Conservation (phyloP, 352 stramenopile genomes). For the Phytophthora fragariaefolia region DNA sequence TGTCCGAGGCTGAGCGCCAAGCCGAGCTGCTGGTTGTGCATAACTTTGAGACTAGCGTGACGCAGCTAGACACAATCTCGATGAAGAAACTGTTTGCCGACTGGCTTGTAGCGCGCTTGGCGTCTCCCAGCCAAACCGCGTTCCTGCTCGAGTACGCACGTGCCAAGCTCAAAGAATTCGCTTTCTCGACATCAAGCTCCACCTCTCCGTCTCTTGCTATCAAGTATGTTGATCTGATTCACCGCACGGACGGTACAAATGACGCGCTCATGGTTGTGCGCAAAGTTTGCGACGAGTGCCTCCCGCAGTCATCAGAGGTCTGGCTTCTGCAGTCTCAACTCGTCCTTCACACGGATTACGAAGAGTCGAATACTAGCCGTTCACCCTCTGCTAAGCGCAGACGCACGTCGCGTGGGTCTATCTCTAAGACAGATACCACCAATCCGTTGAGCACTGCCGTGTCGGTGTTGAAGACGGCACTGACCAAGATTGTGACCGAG, state of each 20-base stretch:
- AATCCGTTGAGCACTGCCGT: slow-evolving; percentile 47
- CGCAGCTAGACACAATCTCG: slow-evolving; percentile 42
- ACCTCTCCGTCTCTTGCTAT: slow-evolving; percentile 45
- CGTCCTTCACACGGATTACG: slow-evolving; percentile 53
- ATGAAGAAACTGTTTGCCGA: slow-evolving; percentile 75
- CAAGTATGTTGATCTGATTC: slow-evolving; percentile 76
- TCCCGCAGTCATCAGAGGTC: slow-evolving; percentile 47
- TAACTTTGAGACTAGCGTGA: slow-evolving; percentile 69
- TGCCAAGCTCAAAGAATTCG: slow-evolving; percentile 64
- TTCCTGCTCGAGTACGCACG: slow-evolving; percentile 64
- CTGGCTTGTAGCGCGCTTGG: slow-evolving; percentile 67
- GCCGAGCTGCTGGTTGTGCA: slow-evolving; percentile 58
- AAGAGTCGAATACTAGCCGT: slow-evolving; percentile 15
- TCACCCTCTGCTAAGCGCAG: slow-evolving; percentile 57
- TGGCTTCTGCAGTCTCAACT: slow-evolving; percentile 83
- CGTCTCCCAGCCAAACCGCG: slow-evolving; percentile 43
- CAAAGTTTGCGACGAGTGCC: slow-evolving; percentile 47
- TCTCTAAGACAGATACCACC: slow-evolving; percentile 11
- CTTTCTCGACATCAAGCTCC: slow-evolving; percentile 24
- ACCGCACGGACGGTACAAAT: slow-evolving; percentile 65
- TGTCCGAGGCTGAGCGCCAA: slow-evolving; percentile 42
- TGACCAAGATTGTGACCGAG: slow-evolving; percentile 44
- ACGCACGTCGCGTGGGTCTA: slow-evolving; percentile 46
- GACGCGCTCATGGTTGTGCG: slow-evolving; percentile 50
- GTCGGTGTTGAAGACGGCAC: slow-evolving; percentile 56